Evolutionary conservation across 179 eudicot genomes (phyloP).

Genomic region (Amaranthus tricolor): DNA sequence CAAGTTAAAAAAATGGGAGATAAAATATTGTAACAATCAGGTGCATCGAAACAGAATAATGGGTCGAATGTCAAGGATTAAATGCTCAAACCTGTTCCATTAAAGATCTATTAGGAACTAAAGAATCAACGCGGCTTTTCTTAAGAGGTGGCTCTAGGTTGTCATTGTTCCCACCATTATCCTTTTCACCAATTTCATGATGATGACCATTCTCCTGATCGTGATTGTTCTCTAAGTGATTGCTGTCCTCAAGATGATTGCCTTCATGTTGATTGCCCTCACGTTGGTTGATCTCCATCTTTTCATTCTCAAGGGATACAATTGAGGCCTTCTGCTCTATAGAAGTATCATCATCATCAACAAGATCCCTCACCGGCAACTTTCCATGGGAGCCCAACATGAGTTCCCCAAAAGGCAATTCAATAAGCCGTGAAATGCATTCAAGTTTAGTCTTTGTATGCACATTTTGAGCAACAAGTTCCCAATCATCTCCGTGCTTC

Average conservation of each 20-base stretch:
- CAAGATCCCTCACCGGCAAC: constrained; percentile 28
- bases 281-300: constrained; percentile 27
- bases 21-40: background rate
- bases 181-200: constrained; percentile 35
- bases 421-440: constrained; percentile 83
- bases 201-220: constrained; percentile 31
- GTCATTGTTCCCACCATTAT: constrained; percentile 43
- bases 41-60: background rate
- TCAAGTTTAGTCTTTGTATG: constrained; percentile 74
- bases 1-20: background rate
- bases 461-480: constrained; percentile 75
- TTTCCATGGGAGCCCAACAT: constrained; percentile 65
- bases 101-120: constrained; percentile 58
- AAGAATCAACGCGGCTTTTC: constrained; percentile 43
- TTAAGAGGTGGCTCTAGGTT: constrained; percentile 48
- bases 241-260: constrained; percentile 23
- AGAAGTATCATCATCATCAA: constrained; percentile 26
- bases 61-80: background rate
- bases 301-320: constrained; percentile 34
- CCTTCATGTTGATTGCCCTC: constrained; percentile 24
- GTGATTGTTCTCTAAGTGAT: constrained; percentile 15
- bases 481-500: constrained; percentile 94
- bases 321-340: constrained; percentile 32
- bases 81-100: constrained; percentile 70
- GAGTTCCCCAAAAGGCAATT: constrained; percentile 92